A percentile compares a stretch with the other conserved stretches of the same genome.
Conservation (phyloP, 805 yeast species). For the Teunomyces tritomae region DNA sequence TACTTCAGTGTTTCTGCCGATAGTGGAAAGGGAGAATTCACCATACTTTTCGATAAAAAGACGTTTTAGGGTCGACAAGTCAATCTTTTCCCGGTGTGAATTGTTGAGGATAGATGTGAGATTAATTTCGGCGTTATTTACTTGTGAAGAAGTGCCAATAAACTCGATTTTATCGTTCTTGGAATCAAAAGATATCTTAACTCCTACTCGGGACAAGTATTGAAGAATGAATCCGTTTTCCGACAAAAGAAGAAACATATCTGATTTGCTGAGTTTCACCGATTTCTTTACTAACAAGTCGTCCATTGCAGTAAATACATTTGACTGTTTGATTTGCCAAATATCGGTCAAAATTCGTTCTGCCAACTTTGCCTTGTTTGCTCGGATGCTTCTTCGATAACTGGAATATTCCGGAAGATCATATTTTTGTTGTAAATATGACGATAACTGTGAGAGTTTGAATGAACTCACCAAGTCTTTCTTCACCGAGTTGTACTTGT, state of each 20-base stretch:
- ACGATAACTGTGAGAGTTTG: conserved; percentile 11
- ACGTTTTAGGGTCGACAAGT: conserved; percentile 25
- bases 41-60: conserved; percentile 28
- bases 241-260: conserved; percentile 40
- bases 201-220: conserved; percentile 41
- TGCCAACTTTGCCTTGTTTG: conserved; percentile 16
- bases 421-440: conserved; percentile 9
- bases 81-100: conserved; percentile 26
- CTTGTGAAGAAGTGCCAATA: conserved; percentile 40
- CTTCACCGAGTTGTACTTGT: conserved; percentile 6
- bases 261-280: conserved; percentile 32
- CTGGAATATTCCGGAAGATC: conserved; percentile 5
- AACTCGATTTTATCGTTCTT: conserved; percentile 29
- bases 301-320: conserved; percentile 20
- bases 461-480: conserved; percentile 9
- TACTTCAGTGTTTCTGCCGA: conserved; percentile 34
- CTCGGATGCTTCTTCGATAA: conserved; percentile 2
- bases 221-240: conserved; percentile 39
- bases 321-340: conserved; percentile 31
- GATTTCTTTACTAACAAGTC: conserved; percentile 31
- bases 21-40: conserved; percentile 20
- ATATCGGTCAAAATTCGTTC: conserved; percentile 27
- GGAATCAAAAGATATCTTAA: conserved; percentile 33
- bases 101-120: conserved; percentile 29
- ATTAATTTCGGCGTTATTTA: conserved; percentile 44